These are phyloP conservation scores for Encephalitozoon cuniculi DNA, from an alignment of 371 early-diverging fungal genomes.

Conservation along the genomic window DNA sequence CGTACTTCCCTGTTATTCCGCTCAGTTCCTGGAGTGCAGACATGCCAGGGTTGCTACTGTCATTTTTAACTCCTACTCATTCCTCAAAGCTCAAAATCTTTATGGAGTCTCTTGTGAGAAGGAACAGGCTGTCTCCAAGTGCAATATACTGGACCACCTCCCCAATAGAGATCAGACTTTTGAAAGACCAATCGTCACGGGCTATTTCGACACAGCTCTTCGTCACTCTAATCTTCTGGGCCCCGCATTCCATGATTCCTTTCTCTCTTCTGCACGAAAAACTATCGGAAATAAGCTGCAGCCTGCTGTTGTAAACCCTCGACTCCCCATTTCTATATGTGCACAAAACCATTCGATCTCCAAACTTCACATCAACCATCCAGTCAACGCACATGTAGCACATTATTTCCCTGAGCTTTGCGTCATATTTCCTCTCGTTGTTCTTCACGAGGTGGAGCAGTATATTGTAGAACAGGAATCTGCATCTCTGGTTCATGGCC, in stretches of 20 bases:
- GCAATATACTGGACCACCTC: background rate
- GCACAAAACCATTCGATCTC: background rate
- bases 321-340: background rate
- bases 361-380: background rate
- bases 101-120: background rate
- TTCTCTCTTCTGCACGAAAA: background rate
- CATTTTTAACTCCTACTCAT: background rate
- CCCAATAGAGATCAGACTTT: background rate
- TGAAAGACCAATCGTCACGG: background rate
- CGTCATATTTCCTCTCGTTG: slow-evolving; percentile 1
- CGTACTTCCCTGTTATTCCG: slow-evolving; percentile 51
- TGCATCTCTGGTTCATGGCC: background rate
- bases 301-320: background rate
- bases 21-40: slow-evolving; percentile 12
- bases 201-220: background rate
- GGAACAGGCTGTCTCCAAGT: background rate
- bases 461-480: background rate
- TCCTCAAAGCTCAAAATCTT: background rate
- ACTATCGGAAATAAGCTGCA: background rate
- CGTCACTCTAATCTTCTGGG: background rate
- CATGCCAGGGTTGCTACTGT: background rate
- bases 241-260: background rate
- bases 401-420: background rate
- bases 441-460: background rate
- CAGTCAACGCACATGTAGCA: background rate